phyloP scores from a whole-genome alignment of 257 asterid species.

The Sherardia arvensis region DNA sequence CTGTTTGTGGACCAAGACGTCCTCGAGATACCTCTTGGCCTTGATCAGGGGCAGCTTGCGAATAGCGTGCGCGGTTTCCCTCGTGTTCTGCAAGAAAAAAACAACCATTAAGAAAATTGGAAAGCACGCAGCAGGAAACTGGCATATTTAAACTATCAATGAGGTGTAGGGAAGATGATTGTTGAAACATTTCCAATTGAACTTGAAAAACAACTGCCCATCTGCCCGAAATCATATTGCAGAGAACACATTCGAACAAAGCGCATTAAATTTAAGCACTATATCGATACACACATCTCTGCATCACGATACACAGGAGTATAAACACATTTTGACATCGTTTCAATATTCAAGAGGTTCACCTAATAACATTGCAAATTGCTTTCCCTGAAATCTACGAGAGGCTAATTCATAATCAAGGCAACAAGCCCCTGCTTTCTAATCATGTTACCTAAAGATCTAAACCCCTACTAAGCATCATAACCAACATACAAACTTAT shows the following conservation, averaged over 20 bases:
- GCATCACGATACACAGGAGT: constrained; percentile 1
- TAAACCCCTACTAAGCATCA: no score
- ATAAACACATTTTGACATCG: constrained; percentile 20
- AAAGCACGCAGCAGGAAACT: neutral
- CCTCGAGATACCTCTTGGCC: constrained; percentile 88
- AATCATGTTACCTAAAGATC: constrained; percentile 20
- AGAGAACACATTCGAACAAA: constrained; percentile 24
- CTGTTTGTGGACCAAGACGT: constrained; percentile 81
- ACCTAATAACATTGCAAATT: constrained; percentile 51
- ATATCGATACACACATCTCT: constrained; percentile 19
- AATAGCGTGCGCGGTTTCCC: constrained; percentile 83
- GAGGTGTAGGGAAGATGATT: constrained; percentile 24
- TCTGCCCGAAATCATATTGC: constrained; percentile 18
- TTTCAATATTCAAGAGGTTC: constrained; percentile 45
- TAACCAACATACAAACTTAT: neutral
- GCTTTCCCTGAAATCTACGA: constrained; percentile 51
- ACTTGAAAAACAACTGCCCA: constrained; percentile 27
- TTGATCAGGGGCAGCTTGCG: constrained; percentile 57
- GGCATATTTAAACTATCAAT: no score
- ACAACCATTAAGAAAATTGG: neutral
- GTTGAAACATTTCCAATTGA: constrained; percentile 13
- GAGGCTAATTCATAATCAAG: constrained; percentile 33
- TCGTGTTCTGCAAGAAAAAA: constrained; percentile 52
- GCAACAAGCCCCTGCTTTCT: constrained; percentile 60
- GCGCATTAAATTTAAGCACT: constrained; percentile 16